phyloP scores from a whole-genome alignment of 2,329 filamentous ascomycete species.

The Akanthomyces uredinophilus region DNA sequence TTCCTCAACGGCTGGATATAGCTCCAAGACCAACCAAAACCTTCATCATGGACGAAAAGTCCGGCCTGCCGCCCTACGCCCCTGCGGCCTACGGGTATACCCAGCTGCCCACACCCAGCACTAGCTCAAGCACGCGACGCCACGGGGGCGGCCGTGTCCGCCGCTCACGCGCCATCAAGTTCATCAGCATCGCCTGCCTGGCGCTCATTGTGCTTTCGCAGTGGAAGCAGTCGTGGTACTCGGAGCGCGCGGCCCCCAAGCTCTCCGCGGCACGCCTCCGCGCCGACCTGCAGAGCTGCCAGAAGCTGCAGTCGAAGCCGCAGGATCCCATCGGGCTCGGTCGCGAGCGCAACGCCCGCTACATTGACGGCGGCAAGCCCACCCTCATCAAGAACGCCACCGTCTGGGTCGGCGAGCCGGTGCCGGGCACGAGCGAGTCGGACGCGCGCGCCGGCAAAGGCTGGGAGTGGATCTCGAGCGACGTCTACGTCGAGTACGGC shows the following conservation, averaged over 20 bases:
- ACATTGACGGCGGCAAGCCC: constrained; percentile 51
- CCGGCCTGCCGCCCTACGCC: constrained; percentile 13
- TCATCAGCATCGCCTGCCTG: constrained; percentile 43
- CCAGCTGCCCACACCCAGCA: constrained; percentile 17
- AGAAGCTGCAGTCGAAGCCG: constrained; percentile 49
- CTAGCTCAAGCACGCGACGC: constrained; percentile 18
- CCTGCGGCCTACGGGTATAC: constrained; percentile 14
- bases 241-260: constrained; percentile 24
- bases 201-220: constrained; percentile 46
- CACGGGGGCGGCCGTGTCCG: constrained; percentile 26
- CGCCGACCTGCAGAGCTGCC: constrained; percentile 51
- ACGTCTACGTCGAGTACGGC: constrained; percentile 56
- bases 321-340: constrained; percentile 50
- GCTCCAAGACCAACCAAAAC: neutral
- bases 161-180: constrained; percentile 39
- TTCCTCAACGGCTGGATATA: neutral
- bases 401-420: constrained; percentile 61
- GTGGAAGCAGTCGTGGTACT: constrained; percentile 37
- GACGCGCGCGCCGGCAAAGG: constrained; percentile 55
- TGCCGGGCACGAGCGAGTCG: constrained; percentile 41
- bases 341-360: constrained; percentile 56
- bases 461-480: constrained; percentile 55
- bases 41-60: constrained; percentile 16
- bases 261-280: constrained; percentile 50
- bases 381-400: constrained; percentile 63